These are phyloP conservation scores for Alternaria gansuensis DNA, from an alignment of 2,329 filamentous ascomycete species.

Conservation along the genomic window DNA sequence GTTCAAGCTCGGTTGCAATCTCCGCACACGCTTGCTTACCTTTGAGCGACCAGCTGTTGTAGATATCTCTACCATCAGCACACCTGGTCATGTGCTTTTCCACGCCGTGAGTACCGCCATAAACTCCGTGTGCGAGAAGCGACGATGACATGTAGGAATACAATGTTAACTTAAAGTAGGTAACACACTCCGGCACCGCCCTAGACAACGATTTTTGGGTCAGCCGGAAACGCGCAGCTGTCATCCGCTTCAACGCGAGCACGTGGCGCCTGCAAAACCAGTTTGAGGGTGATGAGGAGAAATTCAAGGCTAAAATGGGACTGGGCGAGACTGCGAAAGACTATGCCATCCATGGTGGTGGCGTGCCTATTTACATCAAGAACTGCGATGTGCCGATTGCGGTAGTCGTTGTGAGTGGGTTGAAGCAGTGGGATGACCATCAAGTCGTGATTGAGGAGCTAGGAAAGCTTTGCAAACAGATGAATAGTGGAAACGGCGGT, in stretches of 20 bases:
- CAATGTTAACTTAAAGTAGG: neutral
- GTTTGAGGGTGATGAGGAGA: slow-evolving; percentile 68
- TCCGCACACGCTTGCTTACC: slow-evolving; percentile 67
- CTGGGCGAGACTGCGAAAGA: slow-evolving; percentile 61
- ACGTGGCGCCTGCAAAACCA: slow-evolving; percentile 77
- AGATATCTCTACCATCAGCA: slow-evolving; percentile 67
- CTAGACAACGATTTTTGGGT: slow-evolving; percentile 75
- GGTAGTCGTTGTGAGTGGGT: slow-evolving; percentile 77
- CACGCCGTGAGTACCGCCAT: slow-evolving; percentile 61
- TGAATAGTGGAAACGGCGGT: slow-evolving; percentile 19
- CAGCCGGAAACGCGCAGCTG: slow-evolving; percentile 74
- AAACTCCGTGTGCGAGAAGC: neutral
- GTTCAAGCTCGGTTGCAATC: slow-evolving; percentile 68
- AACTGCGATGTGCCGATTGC: slow-evolving; percentile 78
- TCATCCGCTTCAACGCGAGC: slow-evolving; percentile 72
- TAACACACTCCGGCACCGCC: slow-evolving; percentile 69
- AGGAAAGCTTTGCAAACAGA: slow-evolving; percentile 22
- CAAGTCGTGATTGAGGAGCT: slow-evolving; percentile 72
- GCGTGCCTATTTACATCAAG: slow-evolving; percentile 72
- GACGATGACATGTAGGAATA: neutral
- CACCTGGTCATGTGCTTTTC: slow-evolving; percentile 68
- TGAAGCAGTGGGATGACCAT: slow-evolving; percentile 83
- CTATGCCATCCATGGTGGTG: slow-evolving; percentile 83
- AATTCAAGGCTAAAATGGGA: slow-evolving; percentile 71
- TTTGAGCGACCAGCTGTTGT: slow-evolving; percentile 66